Conservation (phyloP, 768 basidiomycete genomes). For the Podaxis pistillaris region DNA sequence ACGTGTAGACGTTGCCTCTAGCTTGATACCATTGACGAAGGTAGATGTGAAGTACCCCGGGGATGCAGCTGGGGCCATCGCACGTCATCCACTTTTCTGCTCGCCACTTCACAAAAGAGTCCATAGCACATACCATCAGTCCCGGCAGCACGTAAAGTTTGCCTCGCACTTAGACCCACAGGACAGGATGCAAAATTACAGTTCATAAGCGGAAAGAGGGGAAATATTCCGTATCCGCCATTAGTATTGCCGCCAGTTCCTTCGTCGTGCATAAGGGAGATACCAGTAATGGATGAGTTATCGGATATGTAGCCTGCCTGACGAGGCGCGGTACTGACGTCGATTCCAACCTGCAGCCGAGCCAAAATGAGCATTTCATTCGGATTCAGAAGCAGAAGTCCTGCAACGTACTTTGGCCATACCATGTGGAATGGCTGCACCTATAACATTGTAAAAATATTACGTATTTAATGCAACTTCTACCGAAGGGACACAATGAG, state of each 20-base stretch:
- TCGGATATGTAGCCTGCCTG: slow-evolving; percentile 51
- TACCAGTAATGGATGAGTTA: slow-evolving; percentile 42
- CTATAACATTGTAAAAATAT: slow-evolving; percentile 15
- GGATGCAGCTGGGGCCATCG: slow-evolving; percentile 32
- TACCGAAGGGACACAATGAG: neutral
- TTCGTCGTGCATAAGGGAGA: slow-evolving; percentile 54
- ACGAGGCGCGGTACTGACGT: slow-evolving; percentile 45
- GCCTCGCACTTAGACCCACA: slow-evolving; percentile 38
- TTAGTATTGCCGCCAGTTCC: slow-evolving; percentile 51
- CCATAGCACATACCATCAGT: slow-evolving; percentile 34
- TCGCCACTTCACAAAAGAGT: neutral
- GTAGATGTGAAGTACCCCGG: slow-evolving; percentile 51
- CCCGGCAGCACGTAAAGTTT: slow-evolving; percentile 38
- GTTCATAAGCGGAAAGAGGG: slow-evolving; percentile 43
- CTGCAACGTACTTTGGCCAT: slow-evolving; percentile 44
- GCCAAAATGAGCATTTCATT: neutral
- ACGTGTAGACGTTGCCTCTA: slow-evolving; percentile 60
- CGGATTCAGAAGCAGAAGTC: neutral
- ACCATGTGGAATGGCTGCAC: slow-evolving; percentile 47
- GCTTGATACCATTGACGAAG: slow-evolving; percentile 43
- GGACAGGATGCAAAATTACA: slow-evolving; percentile 42
- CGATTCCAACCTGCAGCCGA: slow-evolving; percentile 43
- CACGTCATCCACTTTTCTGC: neutral
- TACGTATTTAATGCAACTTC: neutral
- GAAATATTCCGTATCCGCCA: slow-evolving; percentile 52